Percentiles rank a stretch among this genome's conserved stretches.
phyloP scores from a whole-genome alignment of 2,329 filamentous ascomycete genomes.

The Scedosporium apiospermum region DNA sequence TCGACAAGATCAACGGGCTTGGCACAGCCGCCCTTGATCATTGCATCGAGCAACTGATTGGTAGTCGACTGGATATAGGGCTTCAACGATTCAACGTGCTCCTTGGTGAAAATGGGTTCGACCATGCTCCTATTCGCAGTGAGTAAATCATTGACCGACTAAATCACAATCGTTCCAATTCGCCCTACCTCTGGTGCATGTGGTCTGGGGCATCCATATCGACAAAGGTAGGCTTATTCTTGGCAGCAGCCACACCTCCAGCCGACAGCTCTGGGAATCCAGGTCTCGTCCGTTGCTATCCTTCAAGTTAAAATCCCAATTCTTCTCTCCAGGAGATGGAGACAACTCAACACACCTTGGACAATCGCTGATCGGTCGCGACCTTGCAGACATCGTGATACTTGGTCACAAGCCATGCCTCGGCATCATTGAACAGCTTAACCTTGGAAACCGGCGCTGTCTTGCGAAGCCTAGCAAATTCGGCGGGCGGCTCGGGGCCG shows the following conservation, averaged over 20 bases:
- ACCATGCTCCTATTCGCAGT: constrained; percentile 29
- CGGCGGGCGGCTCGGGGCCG: constrained; percentile 26
- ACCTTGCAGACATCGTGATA: constrained; percentile 35
- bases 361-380: constrained; percentile 33
- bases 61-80: constrained; percentile 38
- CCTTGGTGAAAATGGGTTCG: constrained; percentile 28
- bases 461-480: constrained; percentile 32
- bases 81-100: constrained; percentile 27
- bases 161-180: too few species aligned
- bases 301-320: background rate
- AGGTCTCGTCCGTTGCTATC: constrained; percentile 25
- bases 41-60: constrained; percentile 27
- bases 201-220: constrained; percentile 40
- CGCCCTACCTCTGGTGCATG: constrained; percentile 28
- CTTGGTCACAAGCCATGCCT: constrained; percentile 38
- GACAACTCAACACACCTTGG: constrained; percentile 23
- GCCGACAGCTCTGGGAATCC: constrained; percentile 38
- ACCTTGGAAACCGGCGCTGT: constrained; percentile 33
- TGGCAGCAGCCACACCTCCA: constrained; percentile 36
- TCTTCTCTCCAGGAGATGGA: background rate
- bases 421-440: constrained; percentile 34
- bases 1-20: constrained; percentile 35
- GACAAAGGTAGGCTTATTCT: constrained; percentile 38
- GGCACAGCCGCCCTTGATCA: constrained; percentile 25
- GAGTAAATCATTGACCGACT: too few species aligned